Conservation (phyloP, 345 rosid genomes). For the Syzygium grande region DNA sequence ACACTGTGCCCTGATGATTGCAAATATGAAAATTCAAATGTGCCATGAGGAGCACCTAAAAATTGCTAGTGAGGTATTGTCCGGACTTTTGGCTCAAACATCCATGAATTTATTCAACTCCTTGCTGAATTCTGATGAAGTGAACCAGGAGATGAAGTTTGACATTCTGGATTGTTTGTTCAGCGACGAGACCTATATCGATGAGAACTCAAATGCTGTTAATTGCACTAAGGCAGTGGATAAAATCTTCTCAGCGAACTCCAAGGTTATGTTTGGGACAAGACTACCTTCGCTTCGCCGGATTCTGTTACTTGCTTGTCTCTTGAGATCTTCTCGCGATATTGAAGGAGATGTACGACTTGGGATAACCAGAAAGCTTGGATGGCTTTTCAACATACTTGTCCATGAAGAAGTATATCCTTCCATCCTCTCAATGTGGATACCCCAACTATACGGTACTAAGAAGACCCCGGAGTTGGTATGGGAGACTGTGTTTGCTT, state of each 20-base stretch:
- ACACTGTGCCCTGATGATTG: slow-evolving; percentile 44
- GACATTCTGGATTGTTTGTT: slow-evolving; percentile 63
- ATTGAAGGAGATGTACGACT: slow-evolving; percentile 42
- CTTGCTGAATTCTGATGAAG: slow-evolving; percentile 47
- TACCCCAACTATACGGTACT: slow-evolving; percentile 46
- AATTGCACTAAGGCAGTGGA: slow-evolving; percentile 18
- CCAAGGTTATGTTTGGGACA: slow-evolving; percentile 26
- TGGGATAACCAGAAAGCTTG: slow-evolving; percentile 45
- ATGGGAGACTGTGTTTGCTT: slow-evolving; percentile 67
- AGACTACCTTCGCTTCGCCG: slow-evolving; percentile 38
- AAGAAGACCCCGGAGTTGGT: slow-evolving; percentile 36
- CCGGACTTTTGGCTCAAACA: slow-evolving; percentile 73
- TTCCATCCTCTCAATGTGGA: slow-evolving; percentile 48
- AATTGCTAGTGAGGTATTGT: slow-evolving; percentile 55
- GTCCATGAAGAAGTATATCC: slow-evolving; percentile 59
- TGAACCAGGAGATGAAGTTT: slow-evolving; percentile 42
- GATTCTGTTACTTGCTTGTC: slow-evolving; percentile 39
- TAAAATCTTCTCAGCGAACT: slow-evolving; percentile 39
- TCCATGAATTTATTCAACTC: slow-evolving; percentile 50
- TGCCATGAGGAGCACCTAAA: slow-evolving; percentile 39
- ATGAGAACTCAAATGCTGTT: slow-evolving; percentile 14
- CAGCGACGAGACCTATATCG: slow-evolving; percentile 15
- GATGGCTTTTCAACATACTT: slow-evolving; percentile 54
- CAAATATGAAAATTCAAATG: slow-evolving; percentile 46
- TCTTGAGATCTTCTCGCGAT: slow-evolving; percentile 47